Evolutionary conservation across 192 early-diverging fungal species (phyloP).

Genomic region (Haplosporangium gracile): DNA sequence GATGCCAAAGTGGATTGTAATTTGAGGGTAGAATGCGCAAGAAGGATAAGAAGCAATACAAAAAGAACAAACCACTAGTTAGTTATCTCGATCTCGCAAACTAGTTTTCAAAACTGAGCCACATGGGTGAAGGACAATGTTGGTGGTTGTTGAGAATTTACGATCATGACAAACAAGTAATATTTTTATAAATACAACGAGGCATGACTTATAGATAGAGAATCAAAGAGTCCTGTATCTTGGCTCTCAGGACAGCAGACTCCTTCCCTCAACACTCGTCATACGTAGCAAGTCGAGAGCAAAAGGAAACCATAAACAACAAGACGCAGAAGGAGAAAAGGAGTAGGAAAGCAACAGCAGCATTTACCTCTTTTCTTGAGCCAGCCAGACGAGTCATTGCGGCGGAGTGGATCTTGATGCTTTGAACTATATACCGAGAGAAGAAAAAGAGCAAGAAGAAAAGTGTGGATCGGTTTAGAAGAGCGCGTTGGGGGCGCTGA

Average conservation of each 20-base stretch:
- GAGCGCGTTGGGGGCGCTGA: not conserved
- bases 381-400: slow-evolving; percentile 26
- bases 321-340: not conserved
- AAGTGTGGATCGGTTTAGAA: not conserved
- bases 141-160: not conserved
- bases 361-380: slow-evolving; percentile 13
- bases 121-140: not conserved
- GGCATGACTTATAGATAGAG: not conserved
- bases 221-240: not conserved
- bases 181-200: not conserved
- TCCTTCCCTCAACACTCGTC: not conserved
- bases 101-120: not conserved
- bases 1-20: not conserved
- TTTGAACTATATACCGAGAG: not conserved
- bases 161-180: not conserved
- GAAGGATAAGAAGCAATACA: not conserved
- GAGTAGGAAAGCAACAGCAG: too few relatives aligned
- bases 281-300: not conserved
- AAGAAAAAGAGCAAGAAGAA: not conserved
- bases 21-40: not conserved
- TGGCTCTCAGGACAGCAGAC: not conserved
- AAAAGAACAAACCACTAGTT: not conserved
- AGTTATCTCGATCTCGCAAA: not conserved
- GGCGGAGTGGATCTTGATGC: slow-evolving; percentile 8
- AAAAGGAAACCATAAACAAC: not conserved